Conservation (phyloP, 768 basidiomycete genomes). For the Calocera viscosa region DNA sequence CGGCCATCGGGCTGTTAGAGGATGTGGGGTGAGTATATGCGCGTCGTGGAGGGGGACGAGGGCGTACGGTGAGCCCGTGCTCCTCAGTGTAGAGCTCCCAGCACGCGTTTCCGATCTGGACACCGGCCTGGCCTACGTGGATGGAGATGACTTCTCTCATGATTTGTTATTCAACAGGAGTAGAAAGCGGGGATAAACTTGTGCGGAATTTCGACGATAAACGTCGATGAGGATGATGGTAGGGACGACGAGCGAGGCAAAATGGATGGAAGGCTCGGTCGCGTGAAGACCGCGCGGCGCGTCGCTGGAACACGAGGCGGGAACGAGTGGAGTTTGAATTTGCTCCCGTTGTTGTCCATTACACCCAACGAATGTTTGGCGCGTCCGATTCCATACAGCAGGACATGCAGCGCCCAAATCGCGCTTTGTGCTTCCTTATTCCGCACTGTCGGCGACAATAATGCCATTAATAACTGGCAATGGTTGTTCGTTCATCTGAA, state of each 20-base stretch:
- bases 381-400: no score
- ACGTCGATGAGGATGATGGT: constrained; percentile 98
- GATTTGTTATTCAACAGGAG: not conserved
- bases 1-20: constrained; percentile 78
- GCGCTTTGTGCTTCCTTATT: no score
- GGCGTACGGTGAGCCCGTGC: constrained; percentile 56
- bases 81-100: constrained; percentile 99
- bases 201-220: not conserved
- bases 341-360: not conserved
- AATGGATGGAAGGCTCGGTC: not conserved
- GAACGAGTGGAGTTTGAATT: not conserved
- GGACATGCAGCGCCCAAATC: no score
- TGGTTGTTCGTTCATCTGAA: no score
- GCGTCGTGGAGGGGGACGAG: not conserved
- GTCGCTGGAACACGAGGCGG: constrained; percentile 1
- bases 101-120: constrained; percentile 90
- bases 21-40: not conserved
- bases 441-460: no score
- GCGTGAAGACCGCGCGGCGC: constrained; percentile 4
- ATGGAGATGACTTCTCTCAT: constrained; percentile 77
- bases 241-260: not conserved
- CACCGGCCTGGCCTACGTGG: constrained; percentile 98
- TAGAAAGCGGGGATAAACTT: not conserved
- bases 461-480: no score
- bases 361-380: no score